Base-by-base conservation (phyloP, 108 stramenopile genomes). In the Nannochloropsis gaditana region DNA sequence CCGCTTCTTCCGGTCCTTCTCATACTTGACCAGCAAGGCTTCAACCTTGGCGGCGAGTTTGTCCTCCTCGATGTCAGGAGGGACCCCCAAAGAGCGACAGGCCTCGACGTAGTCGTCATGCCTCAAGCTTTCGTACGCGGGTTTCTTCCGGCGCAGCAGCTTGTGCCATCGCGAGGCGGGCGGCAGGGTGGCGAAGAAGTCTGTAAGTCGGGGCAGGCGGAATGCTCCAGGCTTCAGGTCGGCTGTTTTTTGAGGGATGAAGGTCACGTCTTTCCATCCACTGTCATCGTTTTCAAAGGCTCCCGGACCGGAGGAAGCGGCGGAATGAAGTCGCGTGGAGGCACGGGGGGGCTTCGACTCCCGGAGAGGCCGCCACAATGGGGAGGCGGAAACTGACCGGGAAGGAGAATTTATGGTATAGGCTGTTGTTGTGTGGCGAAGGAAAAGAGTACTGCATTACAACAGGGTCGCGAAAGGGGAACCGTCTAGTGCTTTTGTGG, bases 21-120 rank as follows among this genome's bases (percentile, higher is more conserved):
- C 59, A 73, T 73, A 73, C n/a, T 73, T 73, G 19, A 73, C 59
- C 59, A 73, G 59, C 59, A 73, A 73, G n/a, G 59, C 59, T 4
- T 73, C 59, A 15, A 73, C 59, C n/a, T 73, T 73, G 4, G 59
- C 59, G 15, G 59, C 59, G 15, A 73, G 59, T 73, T 8, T 73
- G 19, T n/a, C 59, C 1, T 73, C 59, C 19, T 73, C 59, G 59
- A 73, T 73, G n/a, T 73, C 59, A 73, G 59, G 59, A 73, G 59
- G 59, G 59, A 73, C 59, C 19, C 59, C 59, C 59, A 73, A 73
- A 15, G 15, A n/a, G n/a, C 59, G 59, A 73, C 59, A 73, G n/a
- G 59, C 59, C 59, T 73, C 59, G n/a, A 73, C 4, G n/a, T 73
- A 73, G n/a, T 73, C 59, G 59, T 73, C 59, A 8, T 73, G 59